Percentiles rank a stretch among this genome's conserved stretches.
These are phyloP conservation scores for Aspergillus novoparasiticus DNA, from an alignment of 2,329 filamentous ascomycete species.

Conservation along the genomic window DNA sequence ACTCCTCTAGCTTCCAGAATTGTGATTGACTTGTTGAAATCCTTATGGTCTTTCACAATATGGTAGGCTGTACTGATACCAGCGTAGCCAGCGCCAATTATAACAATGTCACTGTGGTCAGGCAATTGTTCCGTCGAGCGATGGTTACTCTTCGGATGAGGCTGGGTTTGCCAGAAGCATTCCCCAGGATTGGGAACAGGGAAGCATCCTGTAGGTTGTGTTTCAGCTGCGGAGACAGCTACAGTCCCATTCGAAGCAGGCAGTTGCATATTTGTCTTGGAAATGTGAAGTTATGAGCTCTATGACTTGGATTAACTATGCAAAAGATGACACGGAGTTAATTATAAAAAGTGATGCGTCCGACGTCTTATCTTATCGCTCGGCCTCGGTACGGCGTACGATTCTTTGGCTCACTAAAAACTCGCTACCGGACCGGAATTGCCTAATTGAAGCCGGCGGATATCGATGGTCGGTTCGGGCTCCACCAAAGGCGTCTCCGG, in stretches of 20 bases:
- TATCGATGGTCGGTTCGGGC: background rate
- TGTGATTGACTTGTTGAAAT: conserved; percentile 26
- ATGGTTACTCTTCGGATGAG: conserved; percentile 43
- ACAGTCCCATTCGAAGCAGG: background rate
- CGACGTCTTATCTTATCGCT: background rate
- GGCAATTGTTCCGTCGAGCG: conserved; percentile 37
- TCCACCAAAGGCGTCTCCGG: background rate
- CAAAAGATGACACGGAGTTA: background rate
- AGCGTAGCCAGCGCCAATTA: conserved; percentile 52
- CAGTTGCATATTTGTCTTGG: background rate
- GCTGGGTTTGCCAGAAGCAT: conserved; percentile 47
- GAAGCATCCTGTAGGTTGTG: background rate
- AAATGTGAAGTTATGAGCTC: background rate
- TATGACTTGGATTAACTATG: background rate
- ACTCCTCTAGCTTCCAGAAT: conserved; percentile 43
- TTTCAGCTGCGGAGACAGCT: background rate
- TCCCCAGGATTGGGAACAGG: conserved; percentile 7
- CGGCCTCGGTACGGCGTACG: background rate
- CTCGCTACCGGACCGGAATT: conserved; percentile 5
- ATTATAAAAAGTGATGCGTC: background rate
- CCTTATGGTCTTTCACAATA: conserved; percentile 28
- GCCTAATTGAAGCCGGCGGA: background rate
- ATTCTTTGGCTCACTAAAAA: background rate
- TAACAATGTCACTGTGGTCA: conserved; percentile 42
- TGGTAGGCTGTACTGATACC: conserved; percentile 48